Conservation (phyloP, 2,329 filamentous ascomycete genomes). For the Ramularia endophylla region DNA sequence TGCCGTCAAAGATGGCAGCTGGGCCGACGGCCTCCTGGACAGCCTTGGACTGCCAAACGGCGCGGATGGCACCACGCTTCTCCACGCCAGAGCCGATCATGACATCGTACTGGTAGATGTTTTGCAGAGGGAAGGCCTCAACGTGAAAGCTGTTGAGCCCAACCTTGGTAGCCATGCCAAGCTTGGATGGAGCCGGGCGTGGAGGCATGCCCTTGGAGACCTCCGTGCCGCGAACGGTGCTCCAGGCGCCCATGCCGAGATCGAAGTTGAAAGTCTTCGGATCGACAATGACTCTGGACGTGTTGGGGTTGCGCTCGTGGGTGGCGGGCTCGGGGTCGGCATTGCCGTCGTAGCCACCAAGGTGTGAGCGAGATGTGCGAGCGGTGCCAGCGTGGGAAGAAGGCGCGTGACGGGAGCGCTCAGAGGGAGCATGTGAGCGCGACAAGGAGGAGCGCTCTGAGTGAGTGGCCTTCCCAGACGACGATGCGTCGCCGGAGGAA, state of each 20-base stretch:
- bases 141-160: slow-evolving; percentile 73
- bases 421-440: not conserved
- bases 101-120: slow-evolving; percentile 78
- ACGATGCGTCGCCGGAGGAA: slow-evolving; percentile 6
- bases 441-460: not conserved
- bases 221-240: slow-evolving; percentile 22
- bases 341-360: slow-evolving; percentile 18
- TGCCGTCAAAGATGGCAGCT: slow-evolving; percentile 73
- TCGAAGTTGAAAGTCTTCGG: slow-evolving; percentile 26
- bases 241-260: slow-evolving; percentile 23
- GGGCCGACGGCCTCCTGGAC: slow-evolving; percentile 52
- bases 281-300: slow-evolving; percentile 13
- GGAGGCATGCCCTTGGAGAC: slow-evolving; percentile 12
- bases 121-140: slow-evolving; percentile 47
- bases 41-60: slow-evolving; percentile 64
- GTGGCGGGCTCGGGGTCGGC: slow-evolving; percentile 9
- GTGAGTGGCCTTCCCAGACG: slow-evolving; percentile 7
- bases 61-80: slow-evolving; percentile 63
- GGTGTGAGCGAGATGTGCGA: too few relatives aligned
- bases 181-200: slow-evolving; percentile 34
- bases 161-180: slow-evolving; percentile 36
- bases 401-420: too few relatives aligned
- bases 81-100: slow-evolving; percentile 57
- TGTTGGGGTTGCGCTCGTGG: slow-evolving; percentile 11
- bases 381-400: slow-evolving; percentile 4